Evolutionary conservation across 805 yeast genomes (phyloP), one percentile per base, ranked within the genome.

Genomic region (Candida lessepsii): DNA sequence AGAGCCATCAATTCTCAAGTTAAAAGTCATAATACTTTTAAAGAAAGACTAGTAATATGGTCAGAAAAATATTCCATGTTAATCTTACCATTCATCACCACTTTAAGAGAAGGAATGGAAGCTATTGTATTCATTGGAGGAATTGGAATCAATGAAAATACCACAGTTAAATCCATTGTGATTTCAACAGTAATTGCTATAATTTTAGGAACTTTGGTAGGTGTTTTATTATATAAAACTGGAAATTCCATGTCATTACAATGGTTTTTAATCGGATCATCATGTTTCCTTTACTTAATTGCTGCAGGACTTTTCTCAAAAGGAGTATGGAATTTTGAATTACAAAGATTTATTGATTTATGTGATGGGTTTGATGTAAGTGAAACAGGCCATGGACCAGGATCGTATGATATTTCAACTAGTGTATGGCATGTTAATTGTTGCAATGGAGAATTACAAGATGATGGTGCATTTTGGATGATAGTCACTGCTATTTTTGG

Each of bases 381-480:
- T 29, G 97, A 89, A 62, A 77, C 82, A 1, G 97, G 97, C 2
- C 82, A 83, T 28, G 97, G 97, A 0, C 96, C 96, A 0, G 97
- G 97, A 0, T 84, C 95, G 0, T 89, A 89, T 55, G 96, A 89
- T 53, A 81, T 89, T 16, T 49, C 75, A 15, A 76, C 72, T 35
- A 80, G 93, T 5, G 81, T 89, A 2, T 89, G 97, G 97, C 97
- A 89, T 58, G 96, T 89, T 18, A 87, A 89, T 62, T 88, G 96
- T 60, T 89, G 97, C 65, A 88, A 88, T 58, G 95, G 96, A 17
- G 51, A 48, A 26, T 83, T 86, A 50, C 84, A 76, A n/a, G 96
- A 89, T 54, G 95, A 95, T 3, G 51, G 51, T 3, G 45, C 49
- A 3, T 79, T 82, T 23, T 89, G 95, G 96, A 87, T 88, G 95